A percentile compares a stretch with the other conserved stretches of the same genome.
phyloP scores from a whole-genome alignment of 768 basidiomycete genomes.

The Xanthoconium stramineum region DNA sequence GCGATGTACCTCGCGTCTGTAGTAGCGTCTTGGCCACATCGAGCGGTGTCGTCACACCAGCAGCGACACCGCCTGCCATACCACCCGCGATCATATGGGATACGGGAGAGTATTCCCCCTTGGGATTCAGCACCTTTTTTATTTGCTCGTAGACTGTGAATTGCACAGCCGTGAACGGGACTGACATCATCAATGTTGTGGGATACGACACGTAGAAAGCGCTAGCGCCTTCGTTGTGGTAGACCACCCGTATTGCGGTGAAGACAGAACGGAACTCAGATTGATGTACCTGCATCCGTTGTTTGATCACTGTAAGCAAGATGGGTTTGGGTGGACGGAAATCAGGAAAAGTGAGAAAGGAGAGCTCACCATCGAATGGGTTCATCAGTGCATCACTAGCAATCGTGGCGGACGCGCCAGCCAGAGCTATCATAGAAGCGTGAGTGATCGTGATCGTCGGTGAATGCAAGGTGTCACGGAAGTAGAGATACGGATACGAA shows the following conservation, averaged over 20 bases:
- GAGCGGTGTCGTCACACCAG: slow-evolving; percentile 92
- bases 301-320: slow-evolving; percentile 84
- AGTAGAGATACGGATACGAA: background rate
- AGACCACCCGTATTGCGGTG: slow-evolving; percentile 83
- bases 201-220: slow-evolving; percentile 99
- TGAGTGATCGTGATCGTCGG: slow-evolving; percentile 12
- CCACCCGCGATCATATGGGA: slow-evolving; percentile 93
- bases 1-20: slow-evolving; percentile 91
- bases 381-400: slow-evolving; percentile 98
- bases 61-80: slow-evolving; percentile 89
- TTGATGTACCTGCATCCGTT: slow-evolving; percentile 97
- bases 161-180: slow-evolving; percentile 98
- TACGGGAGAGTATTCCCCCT: slow-evolving; percentile 83
- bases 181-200: slow-evolving; percentile 93
- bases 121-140: slow-evolving; percentile 83
- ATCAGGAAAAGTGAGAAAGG: background rate
- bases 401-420: slow-evolving; percentile 92
- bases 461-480: background rate
- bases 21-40: slow-evolving; percentile 98
- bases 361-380: slow-evolving; percentile 88
- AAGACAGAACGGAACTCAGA: slow-evolving; percentile 87
- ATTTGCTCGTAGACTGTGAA: slow-evolving; percentile 95
- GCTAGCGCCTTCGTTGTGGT: slow-evolving; percentile 75
- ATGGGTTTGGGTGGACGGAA: slow-evolving; percentile 11
- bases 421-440: slow-evolving; percentile 59